Conservation (phyloP, 257 asterid species). For the Craterostigma plantagineum region DNA sequence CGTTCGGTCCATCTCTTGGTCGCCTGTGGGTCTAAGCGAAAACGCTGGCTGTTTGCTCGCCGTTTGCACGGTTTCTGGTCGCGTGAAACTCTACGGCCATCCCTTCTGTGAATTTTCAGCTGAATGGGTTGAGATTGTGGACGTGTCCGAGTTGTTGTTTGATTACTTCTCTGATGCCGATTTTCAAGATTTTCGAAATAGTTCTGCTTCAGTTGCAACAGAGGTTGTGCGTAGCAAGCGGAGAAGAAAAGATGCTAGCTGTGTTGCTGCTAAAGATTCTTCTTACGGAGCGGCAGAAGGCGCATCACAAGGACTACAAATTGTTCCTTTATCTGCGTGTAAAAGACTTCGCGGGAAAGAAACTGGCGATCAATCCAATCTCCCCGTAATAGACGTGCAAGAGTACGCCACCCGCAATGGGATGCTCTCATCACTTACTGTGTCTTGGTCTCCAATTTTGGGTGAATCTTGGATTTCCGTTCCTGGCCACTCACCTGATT, state of each 20-base stretch:
- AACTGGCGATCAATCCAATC: conserved; percentile 12
- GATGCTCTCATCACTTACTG: conserved; percentile 52
- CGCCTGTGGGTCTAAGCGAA: conserved; percentile 70
- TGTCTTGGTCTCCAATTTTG: conserved; percentile 85
- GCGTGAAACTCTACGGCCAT: conserved; percentile 57
- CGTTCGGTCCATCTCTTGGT: conserved; percentile 84
- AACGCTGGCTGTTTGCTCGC: conserved; percentile 90
- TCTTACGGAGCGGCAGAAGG: conserved; percentile 10
- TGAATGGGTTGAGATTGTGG: conserved; percentile 81
- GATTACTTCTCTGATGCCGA: conserved; percentile 20
- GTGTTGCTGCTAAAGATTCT: no score
- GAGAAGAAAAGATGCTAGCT: conserved; percentile 12
- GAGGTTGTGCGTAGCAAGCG: conserved; percentile 26
- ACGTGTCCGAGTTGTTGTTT: conserved; percentile 49
- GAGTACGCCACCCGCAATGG: conserved; percentile 64
- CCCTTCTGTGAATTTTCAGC: conserved; percentile 53
- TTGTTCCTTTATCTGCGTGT: conserved; percentile 15
- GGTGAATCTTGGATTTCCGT: conserved; percentile 15
- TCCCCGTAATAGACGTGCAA: conserved; percentile 28
- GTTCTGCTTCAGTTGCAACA: conserved; percentile 19
- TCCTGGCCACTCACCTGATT: conserved; percentile 19
- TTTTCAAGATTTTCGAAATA: conserved; percentile 29
- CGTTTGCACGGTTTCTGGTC: conserved; percentile 68
- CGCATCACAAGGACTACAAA: conserved; percentile 5
- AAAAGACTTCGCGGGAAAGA: conserved; percentile 18